These are phyloP conservation scores for Heterobasidion irregulare DNA, from an alignment of 1,284 basidiomycete species.

Conservation along the genomic window DNA sequence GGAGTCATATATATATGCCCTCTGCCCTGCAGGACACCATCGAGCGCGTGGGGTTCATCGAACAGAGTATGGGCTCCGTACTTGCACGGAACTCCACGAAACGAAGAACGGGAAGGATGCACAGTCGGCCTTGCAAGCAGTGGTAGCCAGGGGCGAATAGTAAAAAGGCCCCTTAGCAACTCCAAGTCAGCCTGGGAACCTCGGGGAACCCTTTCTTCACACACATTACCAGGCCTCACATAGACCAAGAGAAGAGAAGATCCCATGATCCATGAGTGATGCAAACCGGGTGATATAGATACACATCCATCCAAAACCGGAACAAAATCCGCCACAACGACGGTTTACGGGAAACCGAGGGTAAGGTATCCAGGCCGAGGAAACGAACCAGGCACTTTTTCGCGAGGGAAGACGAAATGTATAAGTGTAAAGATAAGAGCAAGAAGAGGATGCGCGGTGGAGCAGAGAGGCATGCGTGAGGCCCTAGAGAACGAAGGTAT, in stretches of 20 bases:
- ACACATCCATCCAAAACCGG: neutral
- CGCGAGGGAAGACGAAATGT: neutral
- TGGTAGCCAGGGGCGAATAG: too few relatives aligned
- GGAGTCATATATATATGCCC: too few relatives aligned
- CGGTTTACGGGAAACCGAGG: neutral
- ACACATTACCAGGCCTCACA: too few relatives aligned
- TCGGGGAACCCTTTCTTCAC: too few relatives aligned
- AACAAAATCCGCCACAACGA: neutral
- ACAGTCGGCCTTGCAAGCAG: too few relatives aligned
- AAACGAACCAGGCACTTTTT: neutral
- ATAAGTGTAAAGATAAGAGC: neutral
- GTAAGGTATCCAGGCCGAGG: neutral
- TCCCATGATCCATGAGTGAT: neutral
- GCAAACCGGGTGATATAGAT: neutral
- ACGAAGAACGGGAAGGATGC: too few relatives aligned
- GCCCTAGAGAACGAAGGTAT: neutral
- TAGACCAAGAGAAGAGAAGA: neutral
- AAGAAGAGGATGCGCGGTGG: neutral
- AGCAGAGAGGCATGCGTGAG: neutral
- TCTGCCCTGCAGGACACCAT: too few relatives aligned
- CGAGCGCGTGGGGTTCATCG: too few relatives aligned
- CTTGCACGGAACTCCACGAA: too few relatives aligned
- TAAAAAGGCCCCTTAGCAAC: too few relatives aligned
- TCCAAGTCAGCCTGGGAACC: too few relatives aligned
- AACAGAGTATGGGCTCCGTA: too few relatives aligned